Evolutionary conservation across 1,139 yeast species (phyloP).

Genomic region (Scheffersomyces parashehatae): DNA sequence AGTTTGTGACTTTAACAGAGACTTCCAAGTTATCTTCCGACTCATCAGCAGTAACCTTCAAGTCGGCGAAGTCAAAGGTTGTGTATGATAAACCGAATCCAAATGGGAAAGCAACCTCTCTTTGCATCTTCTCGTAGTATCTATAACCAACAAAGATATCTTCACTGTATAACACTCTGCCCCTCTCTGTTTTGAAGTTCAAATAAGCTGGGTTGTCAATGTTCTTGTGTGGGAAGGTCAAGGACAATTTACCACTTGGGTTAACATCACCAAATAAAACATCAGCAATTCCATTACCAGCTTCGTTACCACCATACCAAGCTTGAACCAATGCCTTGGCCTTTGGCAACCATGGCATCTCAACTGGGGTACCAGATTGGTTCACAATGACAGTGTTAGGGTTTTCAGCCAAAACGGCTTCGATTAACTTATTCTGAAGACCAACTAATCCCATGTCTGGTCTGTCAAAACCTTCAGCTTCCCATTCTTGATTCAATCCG

Average conservation of each 20-base stretch:
- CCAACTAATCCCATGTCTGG: conserved; percentile 30
- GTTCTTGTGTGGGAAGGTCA: conserved; percentile 47
- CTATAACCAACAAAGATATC: conserved; percentile 26
- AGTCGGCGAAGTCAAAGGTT: conserved; percentile 14
- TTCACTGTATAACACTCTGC: conserved; percentile 27
- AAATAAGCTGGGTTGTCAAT: conserved; percentile 48
- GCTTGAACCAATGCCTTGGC: conserved; percentile 19
- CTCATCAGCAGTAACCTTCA: conserved; percentile 10
- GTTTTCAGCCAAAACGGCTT: conserved; percentile 15
- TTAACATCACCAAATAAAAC: conserved; percentile 28
- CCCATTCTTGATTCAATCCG: conserved; percentile 50
- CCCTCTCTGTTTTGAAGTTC: conserved; percentile 24
- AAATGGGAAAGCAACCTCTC: conserved; percentile 22
- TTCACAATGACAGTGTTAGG: conserved; percentile 17
- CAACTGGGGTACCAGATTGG: conserved; percentile 20
- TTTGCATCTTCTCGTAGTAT: conserved; percentile 8
- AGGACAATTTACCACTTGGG: conserved; percentile 32
- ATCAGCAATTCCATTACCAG: conserved; percentile 29
- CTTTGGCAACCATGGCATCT: conserved; percentile 18
- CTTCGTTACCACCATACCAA: conserved; percentile 25
- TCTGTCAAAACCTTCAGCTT: conserved; percentile 51
- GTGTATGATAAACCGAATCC: conserved; percentile 29
- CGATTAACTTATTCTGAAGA: conserved; percentile 13
- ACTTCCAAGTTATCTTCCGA: conserved; percentile 15
- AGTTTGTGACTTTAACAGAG: conserved; percentile 41